These are phyloP conservation scores for Ichthyophthirius multifiliis DNA, from an alignment of 169 alveolate genomes.

Conservation along the genomic window DNA sequence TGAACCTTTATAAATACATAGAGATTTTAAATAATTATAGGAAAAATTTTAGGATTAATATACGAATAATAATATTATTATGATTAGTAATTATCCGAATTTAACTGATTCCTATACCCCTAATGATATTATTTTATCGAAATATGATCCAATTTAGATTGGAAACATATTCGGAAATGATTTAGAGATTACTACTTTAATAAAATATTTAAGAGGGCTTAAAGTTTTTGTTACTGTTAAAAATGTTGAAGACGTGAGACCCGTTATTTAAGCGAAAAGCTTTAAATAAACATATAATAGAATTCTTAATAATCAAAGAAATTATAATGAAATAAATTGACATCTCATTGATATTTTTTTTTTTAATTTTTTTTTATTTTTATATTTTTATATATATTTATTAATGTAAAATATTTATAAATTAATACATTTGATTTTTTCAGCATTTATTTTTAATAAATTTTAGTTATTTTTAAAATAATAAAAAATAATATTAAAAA, in stretches of 20 bases:
- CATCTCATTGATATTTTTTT: too few species aligned
- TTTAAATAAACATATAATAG: too few species aligned
- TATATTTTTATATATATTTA: too few species aligned
- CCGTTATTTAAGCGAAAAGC: not conserved
- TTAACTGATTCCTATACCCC: not conserved
- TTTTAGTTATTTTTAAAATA: too few species aligned
- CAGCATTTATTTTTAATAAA: too few species aligned
- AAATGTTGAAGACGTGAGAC: constrained; percentile 11
- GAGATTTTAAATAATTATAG: not conserved
- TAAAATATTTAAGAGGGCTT: constrained; percentile 19
- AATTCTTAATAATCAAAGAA: too few species aligned
- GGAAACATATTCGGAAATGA: not conserved
- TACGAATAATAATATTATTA: not conserved
- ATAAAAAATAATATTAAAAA: too few species aligned
- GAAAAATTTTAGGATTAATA: not conserved
- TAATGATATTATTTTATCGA: not conserved
- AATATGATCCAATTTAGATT: constrained; percentile 3
- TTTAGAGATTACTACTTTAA: not conserved
- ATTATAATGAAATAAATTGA: too few species aligned
- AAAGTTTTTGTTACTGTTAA: not conserved
- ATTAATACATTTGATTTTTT: too few species aligned
- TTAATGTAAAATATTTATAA: too few species aligned
- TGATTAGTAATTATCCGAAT: constrained; percentile 2
- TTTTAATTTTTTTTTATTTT: too few species aligned
- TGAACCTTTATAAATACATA: not conserved